Evolutionary conservation across 2,329 filamentous ascomycete genomes (phyloP).

Genomic region (Tolypocladium cylindrosporum): DNA sequence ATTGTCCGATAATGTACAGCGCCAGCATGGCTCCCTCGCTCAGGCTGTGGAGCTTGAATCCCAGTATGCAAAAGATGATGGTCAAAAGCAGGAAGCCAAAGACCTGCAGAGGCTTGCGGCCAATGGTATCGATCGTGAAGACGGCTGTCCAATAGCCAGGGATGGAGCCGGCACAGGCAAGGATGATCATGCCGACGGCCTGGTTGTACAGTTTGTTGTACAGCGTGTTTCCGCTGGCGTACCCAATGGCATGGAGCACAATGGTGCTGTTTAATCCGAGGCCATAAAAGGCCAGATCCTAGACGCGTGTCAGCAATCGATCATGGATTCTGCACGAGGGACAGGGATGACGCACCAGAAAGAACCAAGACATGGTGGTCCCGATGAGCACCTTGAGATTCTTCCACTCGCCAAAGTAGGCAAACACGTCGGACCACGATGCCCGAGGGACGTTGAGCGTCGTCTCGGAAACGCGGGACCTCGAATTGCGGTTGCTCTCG

Average conservation of each 20-base stretch:
- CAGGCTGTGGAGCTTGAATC: slow-evolving; percentile 46
- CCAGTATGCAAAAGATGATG: slow-evolving; percentile 51
- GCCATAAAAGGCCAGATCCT: slow-evolving; percentile 60
- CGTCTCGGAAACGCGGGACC: slow-evolving; percentile 40
- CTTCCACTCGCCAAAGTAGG: slow-evolving; percentile 60
- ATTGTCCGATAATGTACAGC: slow-evolving; percentile 54
- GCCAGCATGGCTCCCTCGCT: slow-evolving; percentile 40
- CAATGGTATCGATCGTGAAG: slow-evolving; percentile 61
- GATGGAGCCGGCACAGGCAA: slow-evolving; percentile 67
- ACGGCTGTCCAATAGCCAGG: slow-evolving; percentile 75
- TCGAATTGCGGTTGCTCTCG: slow-evolving; percentile 37
- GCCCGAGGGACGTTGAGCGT: slow-evolving; percentile 56
- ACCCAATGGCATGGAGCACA: slow-evolving; percentile 64
- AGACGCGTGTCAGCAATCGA: slow-evolving; percentile 1
- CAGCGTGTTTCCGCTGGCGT: slow-evolving; percentile 50
- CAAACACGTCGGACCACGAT: slow-evolving; percentile 56
- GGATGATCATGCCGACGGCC: slow-evolving; percentile 66
- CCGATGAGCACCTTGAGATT: slow-evolving; percentile 64
- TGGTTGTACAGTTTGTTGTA: slow-evolving; percentile 63
- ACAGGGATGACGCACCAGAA: slow-evolving; percentile 38
- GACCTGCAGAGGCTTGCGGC: slow-evolving; percentile 67
- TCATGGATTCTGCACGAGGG: not conserved
- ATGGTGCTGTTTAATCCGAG: slow-evolving; percentile 67
- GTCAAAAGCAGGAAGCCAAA: slow-evolving; percentile 52
- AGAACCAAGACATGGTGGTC: slow-evolving; percentile 74